Evolutionary conservation across 805 yeast genomes (phyloP).

Genomic region (Hanseniaspora pseudoguilliermondii): DNA sequence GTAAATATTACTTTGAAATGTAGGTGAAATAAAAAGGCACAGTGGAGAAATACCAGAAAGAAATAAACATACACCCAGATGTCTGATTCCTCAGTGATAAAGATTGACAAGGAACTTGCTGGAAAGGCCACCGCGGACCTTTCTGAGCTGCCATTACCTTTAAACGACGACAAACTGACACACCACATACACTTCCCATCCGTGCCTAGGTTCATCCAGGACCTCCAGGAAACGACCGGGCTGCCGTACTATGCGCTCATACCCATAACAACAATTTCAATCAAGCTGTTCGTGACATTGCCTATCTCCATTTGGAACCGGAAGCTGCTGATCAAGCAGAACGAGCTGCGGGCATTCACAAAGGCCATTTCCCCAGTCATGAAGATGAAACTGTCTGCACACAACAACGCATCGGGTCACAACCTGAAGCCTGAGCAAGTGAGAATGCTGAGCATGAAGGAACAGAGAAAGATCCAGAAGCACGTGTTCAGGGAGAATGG

Average conservation of each 20-base stretch:
- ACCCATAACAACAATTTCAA: conserved; percentile 55
- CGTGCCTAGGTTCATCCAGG: conserved; percentile 29
- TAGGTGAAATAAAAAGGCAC: too few relatives aligned
- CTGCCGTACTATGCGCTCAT: conserved; percentile 76
- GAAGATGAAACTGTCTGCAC: conserved; percentile 37
- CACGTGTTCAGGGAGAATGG: conserved; percentile 49
- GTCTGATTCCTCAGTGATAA: not conserved
- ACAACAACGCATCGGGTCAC: conserved; percentile 22
- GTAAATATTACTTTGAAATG: too few relatives aligned
- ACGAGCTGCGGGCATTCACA: conserved; percentile 54
- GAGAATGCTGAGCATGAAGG: conserved; percentile 58
- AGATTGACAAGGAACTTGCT: not conserved
- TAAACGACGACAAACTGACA: conserved; percentile 13
- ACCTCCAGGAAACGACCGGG: conserved; percentile 42
- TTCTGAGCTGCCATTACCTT: conserved; percentile 7
- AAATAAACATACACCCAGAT: not conserved
- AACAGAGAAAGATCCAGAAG: conserved; percentile 62
- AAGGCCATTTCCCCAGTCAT: conserved; percentile 66
- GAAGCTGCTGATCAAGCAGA: conserved; percentile 54
- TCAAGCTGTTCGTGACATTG: conserved; percentile 55
- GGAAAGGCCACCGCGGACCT: conserved; percentile 5
- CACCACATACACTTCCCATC: conserved; percentile 13
- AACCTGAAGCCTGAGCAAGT: conserved; percentile 68
- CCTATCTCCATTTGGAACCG: conserved; percentile 72
- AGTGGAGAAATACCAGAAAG: not conserved